Percentiles rank a stretch among this genome's conserved stretches.
Conservation (phyloP, 176 grass and related monocot species). For the Oryza brachyantha region DNA sequence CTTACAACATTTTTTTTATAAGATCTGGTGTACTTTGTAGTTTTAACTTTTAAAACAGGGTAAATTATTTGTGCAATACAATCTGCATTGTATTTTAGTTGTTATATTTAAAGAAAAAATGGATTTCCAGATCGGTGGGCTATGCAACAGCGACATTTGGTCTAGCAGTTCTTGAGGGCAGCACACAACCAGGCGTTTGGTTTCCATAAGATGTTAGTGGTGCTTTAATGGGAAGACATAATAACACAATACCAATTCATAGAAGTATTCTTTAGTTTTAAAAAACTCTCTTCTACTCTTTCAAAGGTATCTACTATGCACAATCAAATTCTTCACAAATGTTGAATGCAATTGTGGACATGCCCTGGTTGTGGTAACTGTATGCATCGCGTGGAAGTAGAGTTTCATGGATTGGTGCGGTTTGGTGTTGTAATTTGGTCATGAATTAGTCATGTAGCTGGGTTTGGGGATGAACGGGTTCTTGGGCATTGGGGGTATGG, state of each 20-base stretch:
- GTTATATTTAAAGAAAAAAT: no score
- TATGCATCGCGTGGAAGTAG: background rate
- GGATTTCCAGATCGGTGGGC: conserved; percentile 55
- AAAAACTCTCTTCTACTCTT: background rate
- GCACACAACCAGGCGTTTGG: conserved; percentile 72
- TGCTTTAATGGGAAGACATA: background rate
- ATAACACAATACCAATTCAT: background rate
- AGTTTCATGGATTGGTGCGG: background rate
- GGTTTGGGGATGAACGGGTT: background rate
- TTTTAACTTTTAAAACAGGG: background rate
- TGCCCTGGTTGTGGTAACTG: background rate
- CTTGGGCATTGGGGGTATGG: background rate
- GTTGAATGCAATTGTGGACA: no score
- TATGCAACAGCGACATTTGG: conserved; percentile 54
- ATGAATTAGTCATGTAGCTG: background rate
- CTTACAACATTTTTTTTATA: background rate
- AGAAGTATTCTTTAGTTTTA: background rate
- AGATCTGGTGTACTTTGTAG: background rate
- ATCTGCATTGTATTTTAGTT: background rate
- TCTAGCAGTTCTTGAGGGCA: conserved; percentile 70
- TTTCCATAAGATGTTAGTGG: conserved; percentile 76
- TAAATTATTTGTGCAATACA: background rate
- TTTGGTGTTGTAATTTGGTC: conserved; percentile 6
- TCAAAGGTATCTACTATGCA: no score
- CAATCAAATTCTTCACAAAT: no score